phyloP scores from a whole-genome alignment of 2,329 filamentous ascomycete genomes.

The Fusarium sp. region DNA sequence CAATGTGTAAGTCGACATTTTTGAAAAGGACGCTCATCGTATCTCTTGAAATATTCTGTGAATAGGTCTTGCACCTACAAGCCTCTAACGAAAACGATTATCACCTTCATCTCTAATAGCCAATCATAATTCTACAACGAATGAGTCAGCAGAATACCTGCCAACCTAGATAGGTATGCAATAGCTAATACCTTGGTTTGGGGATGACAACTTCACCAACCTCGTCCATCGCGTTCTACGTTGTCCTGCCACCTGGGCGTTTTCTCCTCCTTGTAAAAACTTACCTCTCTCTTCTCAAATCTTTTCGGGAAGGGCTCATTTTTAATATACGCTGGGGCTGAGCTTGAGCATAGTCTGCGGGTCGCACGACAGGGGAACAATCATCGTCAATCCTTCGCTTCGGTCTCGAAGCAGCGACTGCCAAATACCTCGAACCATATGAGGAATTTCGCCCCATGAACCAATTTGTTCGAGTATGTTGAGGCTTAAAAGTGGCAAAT shows the following conservation, averaged over 20 bases:
- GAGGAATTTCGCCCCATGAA: neutral
- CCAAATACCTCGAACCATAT: neutral
- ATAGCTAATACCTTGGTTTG: neutral
- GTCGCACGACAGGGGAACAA: constrained; percentile 9
- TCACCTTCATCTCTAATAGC: neutral
- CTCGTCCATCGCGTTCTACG: neutral
- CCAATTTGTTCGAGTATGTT: constrained; percentile 12
- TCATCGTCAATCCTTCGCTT: constrained; percentile 3
- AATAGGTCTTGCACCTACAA: too few species aligned
- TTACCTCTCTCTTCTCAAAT: neutral
- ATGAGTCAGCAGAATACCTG: constrained; percentile 31
- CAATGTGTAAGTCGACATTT: neutral
- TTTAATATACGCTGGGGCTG: neutral
- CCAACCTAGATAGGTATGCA: too few species aligned
- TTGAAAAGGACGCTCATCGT: too few species aligned
- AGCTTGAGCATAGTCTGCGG: neutral
- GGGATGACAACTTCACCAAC: constrained; percentile 8
- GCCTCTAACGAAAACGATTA: neutral
- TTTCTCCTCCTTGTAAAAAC: neutral
- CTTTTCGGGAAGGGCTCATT: neutral
- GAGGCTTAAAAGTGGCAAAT: neutral
- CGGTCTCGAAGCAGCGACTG: neutral
- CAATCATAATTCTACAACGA: neutral
- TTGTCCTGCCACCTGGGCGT: neutral
- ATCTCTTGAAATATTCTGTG: too few species aligned